Conservation (phyloP, 768 basidiomycete genomes). For the Mycena galopus region DNA sequence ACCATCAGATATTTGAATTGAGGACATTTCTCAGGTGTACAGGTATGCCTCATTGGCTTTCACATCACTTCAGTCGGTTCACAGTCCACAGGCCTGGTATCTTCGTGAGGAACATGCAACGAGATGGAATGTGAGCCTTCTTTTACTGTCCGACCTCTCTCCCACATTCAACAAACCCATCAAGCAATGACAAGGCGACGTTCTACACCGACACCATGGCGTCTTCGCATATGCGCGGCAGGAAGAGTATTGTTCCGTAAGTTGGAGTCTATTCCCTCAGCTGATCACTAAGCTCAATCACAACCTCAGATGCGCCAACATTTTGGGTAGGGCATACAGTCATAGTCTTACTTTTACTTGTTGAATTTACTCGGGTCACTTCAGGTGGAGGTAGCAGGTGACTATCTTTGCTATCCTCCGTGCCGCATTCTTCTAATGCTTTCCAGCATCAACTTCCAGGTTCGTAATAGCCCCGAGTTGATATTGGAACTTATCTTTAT, state of each 20-base stretch:
- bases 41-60: conserved; percentile 46
- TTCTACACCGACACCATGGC: conserved; percentile 76
- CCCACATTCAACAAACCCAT: neutral
- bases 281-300: neutral
- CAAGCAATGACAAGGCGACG: conserved; percentile 82
- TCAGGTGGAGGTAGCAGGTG: conserved; percentile 70
- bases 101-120: conserved; percentile 79
- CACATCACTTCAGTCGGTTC: neutral
- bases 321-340: conserved; percentile 56
- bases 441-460: conserved; percentile 79
- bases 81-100: conserved; percentile 66
- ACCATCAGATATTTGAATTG: neutral
- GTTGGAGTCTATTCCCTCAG: conserved; percentile 35
- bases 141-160: neutral
- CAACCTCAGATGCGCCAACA: conserved; percentile 71
- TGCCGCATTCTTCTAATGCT: neutral
- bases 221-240: conserved; percentile 70
- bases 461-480: conserved; percentile 34
- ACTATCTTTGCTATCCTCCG: conserved; percentile 16
- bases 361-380: neutral
- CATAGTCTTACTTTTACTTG: neutral
- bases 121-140: conserved; percentile 68
- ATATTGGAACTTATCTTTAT: neutral
- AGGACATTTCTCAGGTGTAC: conserved; percentile 53
- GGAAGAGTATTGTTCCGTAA: conserved; percentile 77